Percentiles rank a stretch among this genome's conserved stretches.
Conservation (phyloP, 441 rosid species). For the Capsella rubella region DNA sequence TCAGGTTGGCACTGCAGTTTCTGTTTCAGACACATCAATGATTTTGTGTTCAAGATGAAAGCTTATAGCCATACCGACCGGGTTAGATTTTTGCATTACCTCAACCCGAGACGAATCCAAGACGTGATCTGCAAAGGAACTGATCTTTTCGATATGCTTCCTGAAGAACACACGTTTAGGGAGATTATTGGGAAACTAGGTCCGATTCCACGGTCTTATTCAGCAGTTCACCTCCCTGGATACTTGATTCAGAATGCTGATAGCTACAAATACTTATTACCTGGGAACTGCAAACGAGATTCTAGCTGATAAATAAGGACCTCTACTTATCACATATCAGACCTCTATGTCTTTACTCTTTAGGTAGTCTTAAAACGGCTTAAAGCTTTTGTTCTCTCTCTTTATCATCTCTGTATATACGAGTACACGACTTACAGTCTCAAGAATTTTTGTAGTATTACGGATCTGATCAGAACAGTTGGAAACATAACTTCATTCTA, state of each 20-base stretch:
- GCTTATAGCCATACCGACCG: constrained; percentile 92
- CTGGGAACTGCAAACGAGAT: constrained; percentile 84
- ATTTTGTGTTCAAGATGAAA: constrained; percentile 92
- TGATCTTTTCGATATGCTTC: constrained; percentile 88
- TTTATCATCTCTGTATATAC: constrained; percentile 22
- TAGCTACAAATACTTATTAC: constrained; percentile 76
- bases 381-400: neutral
- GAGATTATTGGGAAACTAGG: constrained; percentile 92
- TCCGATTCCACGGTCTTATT: constrained; percentile 71
- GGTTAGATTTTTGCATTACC: constrained; percentile 76
- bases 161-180: constrained; percentile 89
- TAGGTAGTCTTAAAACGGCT: neutral
- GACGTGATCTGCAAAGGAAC: constrained; percentile 82
- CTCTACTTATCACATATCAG: neutral
- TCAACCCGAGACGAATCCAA: constrained; percentile 77
- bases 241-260: constrained; percentile 68
- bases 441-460: constrained; percentile 12
- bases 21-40: constrained; percentile 79
- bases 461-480: constrained; percentile 13
- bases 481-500: constrained; percentile 29
- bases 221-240: constrained; percentile 87
- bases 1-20: constrained; percentile 98
- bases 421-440: neutral
- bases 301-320: constrained; percentile 49
- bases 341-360: neutral